Base-by-base conservation (phyloP, 139 green algal genomes). In the Ettlia oleoabundans region DNA sequence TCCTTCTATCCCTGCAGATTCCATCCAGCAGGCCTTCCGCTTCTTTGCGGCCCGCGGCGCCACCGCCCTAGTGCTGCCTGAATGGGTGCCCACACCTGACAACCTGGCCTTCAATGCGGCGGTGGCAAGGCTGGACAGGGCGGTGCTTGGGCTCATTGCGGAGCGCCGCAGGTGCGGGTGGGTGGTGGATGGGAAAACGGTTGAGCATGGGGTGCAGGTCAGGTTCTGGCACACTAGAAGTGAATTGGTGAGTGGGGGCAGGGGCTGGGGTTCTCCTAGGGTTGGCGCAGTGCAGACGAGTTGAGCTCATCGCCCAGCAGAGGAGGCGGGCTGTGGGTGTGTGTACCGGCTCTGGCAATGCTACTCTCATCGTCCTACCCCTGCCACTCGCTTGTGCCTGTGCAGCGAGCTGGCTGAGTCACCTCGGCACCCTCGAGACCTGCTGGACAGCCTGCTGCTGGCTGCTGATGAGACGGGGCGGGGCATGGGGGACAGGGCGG, bases 91-190 rank as follows among this genome's bases (percentile, higher is more conserved):
- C 33, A 96, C 89, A 0, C 92, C 92, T 4, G 91, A 94, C 58
- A 98, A 98, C 82, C 37, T 94, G 21, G 84, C 86, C 32, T 98
- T 95, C 88, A 86, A 78, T 0, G 85, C 81, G 4, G 94, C 95
- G 3, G 95, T 98, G 74, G 35, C 77, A 2, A 72, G 89, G 32
- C 88, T 98, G 75, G 93, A 98, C 72, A 42, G 71, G 2, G 84
- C 92, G 0, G 91, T 98, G 33, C 97, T 97, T 81, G 81, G 82
- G 43, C 88, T 98, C 74, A 98, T 98, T 24, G 86, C 52, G 1
- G 72, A 79, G 51, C 72, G 72, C 5, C 72, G 72, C 35, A 77
- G 70, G 70, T 77, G 70, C 18, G 42, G 37, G 41, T 7, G n/a
- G n/a, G n/a, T n/a, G n/a, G n/a, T n/a, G n/a, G n/a, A n/a, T n/a